Evolutionary conservation across 208 protist genomes (phyloP), one percentile per base, ranked within the genome.

Genomic region (Acanthamoeba divionensis): DNA sequence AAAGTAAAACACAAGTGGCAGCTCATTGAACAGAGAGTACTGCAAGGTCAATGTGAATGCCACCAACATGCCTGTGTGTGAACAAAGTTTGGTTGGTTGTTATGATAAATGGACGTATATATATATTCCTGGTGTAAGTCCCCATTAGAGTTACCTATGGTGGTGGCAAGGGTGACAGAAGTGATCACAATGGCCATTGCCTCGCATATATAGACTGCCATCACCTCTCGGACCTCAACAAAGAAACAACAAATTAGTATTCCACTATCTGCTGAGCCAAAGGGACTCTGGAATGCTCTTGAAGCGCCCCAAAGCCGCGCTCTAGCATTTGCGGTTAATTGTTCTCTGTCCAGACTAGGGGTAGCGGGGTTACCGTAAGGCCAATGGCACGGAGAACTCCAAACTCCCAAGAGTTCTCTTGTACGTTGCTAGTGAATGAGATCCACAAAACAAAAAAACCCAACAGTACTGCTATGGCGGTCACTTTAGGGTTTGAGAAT

Each of bases 401-500:
- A 93, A 98, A 97, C 33, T 98, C 95, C 96, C 97, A 98, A 45
- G 93, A 88, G 89, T 98, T 98, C 48, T 98, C 96, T 73, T 95
- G 94, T 60, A 99, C 97, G 80, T 99, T 99, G 0, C 97, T 91
- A 38, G 95, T 96, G 93, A 99, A 99, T 0, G 97, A 98, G 12
- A 98, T 90, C 96, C 97, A 98, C 66, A 98, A 93, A 90, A 99
- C 96, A 91, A 99, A 98, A 77, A 98, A 97, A 77, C 97, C 98
- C 4, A 99, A 86, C 6, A 96, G 90, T 18, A 98, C 93, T 57
- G 96, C 95, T 12, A 99, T 94, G 31, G 94, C 87, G 10, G 97
- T 91, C 60, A 97, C 98, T 18, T 60, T n/a, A 66, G 18, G 65
- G 75, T 67, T 67, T 13, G 6, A 54, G 10, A 60, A 24, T 18